phyloP scores from a whole-genome alignment of 441 rosid genomes.

The Arabidopsis hybrid region DNA sequence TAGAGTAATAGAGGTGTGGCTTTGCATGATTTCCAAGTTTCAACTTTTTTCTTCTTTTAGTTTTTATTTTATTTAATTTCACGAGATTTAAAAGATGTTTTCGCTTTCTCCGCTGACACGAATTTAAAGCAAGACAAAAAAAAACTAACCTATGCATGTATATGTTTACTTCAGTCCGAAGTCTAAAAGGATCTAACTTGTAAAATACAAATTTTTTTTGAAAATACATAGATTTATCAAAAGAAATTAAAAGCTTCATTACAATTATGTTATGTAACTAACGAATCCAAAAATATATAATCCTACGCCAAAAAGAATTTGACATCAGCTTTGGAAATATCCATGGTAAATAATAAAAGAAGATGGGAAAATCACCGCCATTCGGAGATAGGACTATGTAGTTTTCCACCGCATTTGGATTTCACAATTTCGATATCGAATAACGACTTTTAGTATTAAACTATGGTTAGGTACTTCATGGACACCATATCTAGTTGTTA shows the following conservation, averaged over 20 bases:
- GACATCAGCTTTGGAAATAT: background rate
- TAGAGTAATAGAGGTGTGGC: slow-evolving; percentile 54
- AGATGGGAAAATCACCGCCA: too few species aligned
- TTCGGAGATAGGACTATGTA: too few species aligned
- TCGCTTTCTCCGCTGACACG: slow-evolving; percentile 40
- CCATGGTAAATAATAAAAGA: too few species aligned
- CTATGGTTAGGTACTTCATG: too few species aligned
- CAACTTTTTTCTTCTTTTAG: slow-evolving; percentile 39
- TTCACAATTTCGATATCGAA: too few species aligned
- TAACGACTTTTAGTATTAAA: too few species aligned
- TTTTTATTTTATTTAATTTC: background rate
- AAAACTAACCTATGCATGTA: slow-evolving; percentile 34
- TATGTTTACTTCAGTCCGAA: slow-evolving; percentile 13
- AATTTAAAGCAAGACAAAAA: slow-evolving; percentile 26
- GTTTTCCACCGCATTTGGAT: too few species aligned
- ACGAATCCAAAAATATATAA: background rate
- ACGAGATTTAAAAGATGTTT: slow-evolving; percentile 36
- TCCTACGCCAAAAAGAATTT: background rate
- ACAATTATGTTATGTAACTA: background rate
- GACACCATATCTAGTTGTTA: too few species aligned
- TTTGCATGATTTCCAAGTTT: slow-evolving; percentile 87
- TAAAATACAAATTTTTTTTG: background rate
- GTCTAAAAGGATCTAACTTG: slow-evolving; percentile 1
- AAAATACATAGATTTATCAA: background rate
- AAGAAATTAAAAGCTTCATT: background rate